These are phyloP conservation scores for Astrothelium subdiscretum DNA, from an alignment of 495 filamentous ascomycete genomes.

Conservation along the genomic window DNA sequence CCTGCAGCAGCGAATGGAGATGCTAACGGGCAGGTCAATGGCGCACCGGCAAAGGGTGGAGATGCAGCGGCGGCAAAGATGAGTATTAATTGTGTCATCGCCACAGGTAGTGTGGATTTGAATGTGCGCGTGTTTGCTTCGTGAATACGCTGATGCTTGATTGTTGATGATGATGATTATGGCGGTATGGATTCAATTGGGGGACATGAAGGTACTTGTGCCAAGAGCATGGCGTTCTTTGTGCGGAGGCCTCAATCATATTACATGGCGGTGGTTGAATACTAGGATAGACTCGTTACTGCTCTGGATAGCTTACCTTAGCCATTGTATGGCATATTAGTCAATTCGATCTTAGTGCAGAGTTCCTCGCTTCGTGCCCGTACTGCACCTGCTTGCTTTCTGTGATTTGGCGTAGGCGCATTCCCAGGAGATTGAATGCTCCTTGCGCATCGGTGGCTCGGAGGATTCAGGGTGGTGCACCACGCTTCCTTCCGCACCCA, in stretches of 20 bases:
- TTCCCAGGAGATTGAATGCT: too few species aligned
- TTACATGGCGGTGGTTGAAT: not conserved
- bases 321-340: not conserved
- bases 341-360: not conserved
- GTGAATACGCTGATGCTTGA: constrained; percentile 6
- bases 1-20: constrained; percentile 13
- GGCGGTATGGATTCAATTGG: not conserved
- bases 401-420: too few species aligned
- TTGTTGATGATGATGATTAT: not conserved
- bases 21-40: constrained; percentile 36
- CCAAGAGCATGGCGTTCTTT: not conserved
- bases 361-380: not conserved
- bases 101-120: constrained; percentile 52
- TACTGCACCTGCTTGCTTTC: not conserved
- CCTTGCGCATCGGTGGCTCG: too few species aligned
- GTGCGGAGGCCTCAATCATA: too few species aligned
- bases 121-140: constrained; percentile 50
- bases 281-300: not conserved
- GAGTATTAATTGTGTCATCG: constrained; percentile 50
- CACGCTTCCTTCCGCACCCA: too few species aligned
- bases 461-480: too few species aligned
- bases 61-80: constrained; percentile 29
- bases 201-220: not conserved
- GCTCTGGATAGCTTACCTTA: not conserved
- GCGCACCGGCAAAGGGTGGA: constrained; percentile 30